Conservation (phyloP, 2,329 filamentous ascomycete species). For the Ophidiomyces ophidiicola region DNA sequence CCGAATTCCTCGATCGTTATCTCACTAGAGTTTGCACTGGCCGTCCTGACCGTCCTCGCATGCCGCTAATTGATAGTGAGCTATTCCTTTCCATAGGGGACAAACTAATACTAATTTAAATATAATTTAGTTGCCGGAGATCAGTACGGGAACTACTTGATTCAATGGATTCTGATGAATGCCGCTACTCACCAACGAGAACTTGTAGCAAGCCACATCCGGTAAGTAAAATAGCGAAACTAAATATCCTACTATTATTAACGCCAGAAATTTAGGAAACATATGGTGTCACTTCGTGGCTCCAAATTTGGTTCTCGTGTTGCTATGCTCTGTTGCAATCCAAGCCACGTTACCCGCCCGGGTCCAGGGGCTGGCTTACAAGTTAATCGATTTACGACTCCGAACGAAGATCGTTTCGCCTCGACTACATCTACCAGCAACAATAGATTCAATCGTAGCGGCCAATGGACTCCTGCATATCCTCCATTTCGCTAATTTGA, state of each 20-base stretch:
- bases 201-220: slow-evolving; percentile 82
- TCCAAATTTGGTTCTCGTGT: slow-evolving; percentile 98
- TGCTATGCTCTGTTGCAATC: slow-evolving; percentile 97
- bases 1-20: slow-evolving; percentile 83
- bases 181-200: slow-evolving; percentile 80
- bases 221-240: slow-evolving; percentile 31
- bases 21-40: slow-evolving; percentile 89
- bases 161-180: slow-evolving; percentile 93
- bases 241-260: slow-evolving; percentile 11
- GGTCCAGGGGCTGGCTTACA: slow-evolving; percentile 66
- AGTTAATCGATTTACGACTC: slow-evolving; percentile 47
- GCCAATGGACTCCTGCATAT: slow-evolving; percentile 29
- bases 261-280: slow-evolving; percentile 47
- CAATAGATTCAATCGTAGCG: slow-evolving; percentile 26
- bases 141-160: slow-evolving; percentile 96
- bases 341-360: slow-evolving; percentile 74
- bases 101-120: slow-evolving; percentile 1
- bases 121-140: slow-evolving; percentile 62
- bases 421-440: slow-evolving; percentile 18
- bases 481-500: slow-evolving; percentile 26
- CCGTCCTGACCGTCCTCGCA: slow-evolving; percentile 78
- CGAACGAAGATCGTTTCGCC: slow-evolving; percentile 30
- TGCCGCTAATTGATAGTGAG: slow-evolving; percentile 85
- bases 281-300: slow-evolving; percentile 96
- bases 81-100: slow-evolving; percentile 12